Percentiles rank a stretch among this genome's conserved stretches.
Evolutionary conservation across 202 grass and related monocot species (phyloP).

Genomic region (Dendrocalamus latiflorus): DNA sequence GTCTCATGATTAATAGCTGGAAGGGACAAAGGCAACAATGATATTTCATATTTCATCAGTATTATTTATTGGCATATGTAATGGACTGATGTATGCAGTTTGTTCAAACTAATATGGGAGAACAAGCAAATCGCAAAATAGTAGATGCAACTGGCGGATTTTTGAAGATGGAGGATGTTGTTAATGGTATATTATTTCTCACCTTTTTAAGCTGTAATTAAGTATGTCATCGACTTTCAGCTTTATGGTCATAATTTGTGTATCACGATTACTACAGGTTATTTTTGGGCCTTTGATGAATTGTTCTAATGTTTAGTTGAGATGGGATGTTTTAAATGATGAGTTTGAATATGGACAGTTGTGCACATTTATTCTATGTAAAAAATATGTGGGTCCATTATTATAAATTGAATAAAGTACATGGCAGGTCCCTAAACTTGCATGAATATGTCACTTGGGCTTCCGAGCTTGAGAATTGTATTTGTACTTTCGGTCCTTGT

Average conservation of each 20-base stretch:
- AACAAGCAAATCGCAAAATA: slow-evolving; percentile 44
- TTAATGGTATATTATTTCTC: slow-evolving; percentile 56
- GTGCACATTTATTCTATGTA: background rate
- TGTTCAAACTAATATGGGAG: slow-evolving; percentile 64
- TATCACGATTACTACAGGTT: background rate
- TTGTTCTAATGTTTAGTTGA: slow-evolving; percentile 16
- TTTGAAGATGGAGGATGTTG: slow-evolving; percentile 68
- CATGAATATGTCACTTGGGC: background rate
- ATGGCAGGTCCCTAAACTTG: background rate
- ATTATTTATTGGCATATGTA: slow-evolving; percentile 11
- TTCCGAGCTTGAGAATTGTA: background rate
- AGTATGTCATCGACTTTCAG: background rate
- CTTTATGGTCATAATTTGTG: background rate
- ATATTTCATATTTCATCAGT: background rate
- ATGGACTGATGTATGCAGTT: slow-evolving; percentile 61
- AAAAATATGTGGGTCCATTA: slow-evolving; percentile 4
- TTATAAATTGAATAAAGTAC: slow-evolving; percentile 13
- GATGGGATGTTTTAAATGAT: slow-evolving; percentile 5
- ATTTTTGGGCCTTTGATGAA: slow-evolving; percentile 17
- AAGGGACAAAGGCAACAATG: background rate
- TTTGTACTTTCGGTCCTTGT: background rate
- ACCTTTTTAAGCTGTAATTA: background rate
- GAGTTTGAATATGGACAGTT: background rate
- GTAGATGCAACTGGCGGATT: slow-evolving; percentile 68
- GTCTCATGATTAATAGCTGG: too few relatives aligned